phyloP scores from a whole-genome alignment of 2,329 filamentous ascomycete species.

The Mollisia scopiformis region DNA sequence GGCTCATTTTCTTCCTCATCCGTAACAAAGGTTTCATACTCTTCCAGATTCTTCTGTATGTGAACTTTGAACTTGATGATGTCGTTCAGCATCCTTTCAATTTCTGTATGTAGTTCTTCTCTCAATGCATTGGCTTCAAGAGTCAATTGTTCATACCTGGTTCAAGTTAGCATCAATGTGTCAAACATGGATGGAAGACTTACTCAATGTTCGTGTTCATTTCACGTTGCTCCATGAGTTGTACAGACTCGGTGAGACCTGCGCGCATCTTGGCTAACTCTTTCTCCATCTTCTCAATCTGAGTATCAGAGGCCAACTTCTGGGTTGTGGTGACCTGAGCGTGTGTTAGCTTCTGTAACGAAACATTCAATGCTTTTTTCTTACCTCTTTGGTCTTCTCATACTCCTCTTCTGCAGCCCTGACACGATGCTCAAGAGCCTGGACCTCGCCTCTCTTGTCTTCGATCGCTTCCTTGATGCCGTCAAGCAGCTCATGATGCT shows the following conservation, averaged over 20 bases:
- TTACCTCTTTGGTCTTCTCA: conserved; percentile 84
- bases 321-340: conserved; percentile 71
- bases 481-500: conserved; percentile 90
- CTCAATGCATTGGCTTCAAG: conserved; percentile 79
- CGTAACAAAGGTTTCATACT: conserved; percentile 91
- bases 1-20: conserved; percentile 90
- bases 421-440: conserved; percentile 86
- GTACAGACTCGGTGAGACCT: conserved; percentile 81
- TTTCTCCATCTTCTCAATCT: conserved; percentile 99
- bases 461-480: conserved; percentile 96
- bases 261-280: conserved; percentile 92
- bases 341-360: conserved; percentile 14
- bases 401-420: conserved; percentile 91
- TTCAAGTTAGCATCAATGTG: conserved; percentile 20
- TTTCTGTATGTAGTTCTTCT: conserved; percentile 97
- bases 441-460: conserved; percentile 91
- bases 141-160: conserved; percentile 88
- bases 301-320: conserved; percentile 85
- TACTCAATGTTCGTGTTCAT: conserved; percentile 97
- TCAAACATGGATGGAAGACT: conserved; percentile 35
- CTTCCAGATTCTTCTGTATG: conserved; percentile 87
- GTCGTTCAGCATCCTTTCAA: conserved; percentile 94
- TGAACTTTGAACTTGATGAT: conserved; percentile 99
- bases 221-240: conserved; percentile 90
- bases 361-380: neutral